Evolutionary conservation across 2,329 filamentous ascomycete genomes (phyloP), one percentile per base, ranked within the genome.

Genomic region (Passalora sequoiae): DNA sequence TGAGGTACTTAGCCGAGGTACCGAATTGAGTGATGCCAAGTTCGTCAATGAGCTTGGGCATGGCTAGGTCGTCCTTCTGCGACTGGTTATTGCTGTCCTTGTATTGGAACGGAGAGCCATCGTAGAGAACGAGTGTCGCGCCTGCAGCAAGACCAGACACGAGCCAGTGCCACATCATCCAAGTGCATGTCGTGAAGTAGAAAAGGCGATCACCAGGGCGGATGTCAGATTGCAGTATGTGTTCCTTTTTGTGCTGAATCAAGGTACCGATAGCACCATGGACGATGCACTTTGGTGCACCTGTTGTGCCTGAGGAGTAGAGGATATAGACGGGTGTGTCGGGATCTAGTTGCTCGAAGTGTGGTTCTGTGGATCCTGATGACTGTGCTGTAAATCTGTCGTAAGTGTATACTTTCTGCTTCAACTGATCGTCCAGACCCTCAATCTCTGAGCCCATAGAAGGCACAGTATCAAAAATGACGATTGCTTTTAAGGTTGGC

Each of bases 121-220:
- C 87, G 66, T 96, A 98, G 3, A 97, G 75, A 15, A 97, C 76
- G 9, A 97, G 72, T 0, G 87, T 91, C 8, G 86, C 78, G 40
- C 91, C 91, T 21, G 80, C 82, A 7, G 89, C 86, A 3, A 97
- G 79, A 4, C 83, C 87, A 1, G 87, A 91, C 15, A 96, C 78
- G 29, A 89, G 82, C 89, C 91, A 97, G 64, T 97, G 91, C 89
- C 89, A 96, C 91, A 97, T 97, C 89, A 98, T 97, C 92, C 89
- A 96, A 0, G 88, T 94, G 8, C 84, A 89, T 3, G 89, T 96
- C 1, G 89, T 95, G 69, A 89, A 96, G 70, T 96, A 96, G 65
- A 96, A 86, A 60, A 96, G 75, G 15, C 83, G 77, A 30, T 89
- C 86, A 2, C 73, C 70, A 0, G 83, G 76, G 6, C 76, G 74